These are phyloP conservation scores for Arthromyces matolae DNA, from an alignment of 768 basidiomycete genomes.

Conservation along the genomic window DNA sequence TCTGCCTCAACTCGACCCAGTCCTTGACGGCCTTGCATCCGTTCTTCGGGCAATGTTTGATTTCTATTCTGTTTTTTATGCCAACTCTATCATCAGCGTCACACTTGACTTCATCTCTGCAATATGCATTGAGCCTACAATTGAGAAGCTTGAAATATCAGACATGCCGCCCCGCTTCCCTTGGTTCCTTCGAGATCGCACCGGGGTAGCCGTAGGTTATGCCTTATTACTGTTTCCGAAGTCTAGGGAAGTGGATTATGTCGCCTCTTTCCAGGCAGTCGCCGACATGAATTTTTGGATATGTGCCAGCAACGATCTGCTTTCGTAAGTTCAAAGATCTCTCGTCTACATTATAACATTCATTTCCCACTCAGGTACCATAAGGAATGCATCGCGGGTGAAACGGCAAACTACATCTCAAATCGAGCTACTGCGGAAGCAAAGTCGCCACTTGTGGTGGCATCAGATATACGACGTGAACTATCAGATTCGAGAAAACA, in stretches of 20 bases:
- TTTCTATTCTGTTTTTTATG: constrained; percentile 14
- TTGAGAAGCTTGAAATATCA: constrained; percentile 7
- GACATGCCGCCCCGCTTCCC: constrained; percentile 14
- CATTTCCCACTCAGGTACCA: constrained; percentile 11
- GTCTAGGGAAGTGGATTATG: constrained; percentile 7
- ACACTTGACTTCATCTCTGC: constrained; percentile 17
- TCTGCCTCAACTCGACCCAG: constrained; percentile 17
- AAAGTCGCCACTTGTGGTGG: constrained; percentile 4
- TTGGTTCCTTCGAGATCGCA: constrained; percentile 19
- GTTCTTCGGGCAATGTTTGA: constrained; percentile 14
- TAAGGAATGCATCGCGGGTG: constrained; percentile 22
- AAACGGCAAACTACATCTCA: constrained; percentile 17
- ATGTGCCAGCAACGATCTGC: constrained; percentile 16
- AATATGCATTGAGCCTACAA: constrained; percentile 15
- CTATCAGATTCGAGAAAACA: constrained; percentile 1
- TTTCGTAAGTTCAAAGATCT: constrained; percentile 16
- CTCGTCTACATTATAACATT: background rate
- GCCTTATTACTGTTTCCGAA: constrained; percentile 18
- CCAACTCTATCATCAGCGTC: constrained; percentile 16
- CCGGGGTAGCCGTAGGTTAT: constrained; percentile 14
- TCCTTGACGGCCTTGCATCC: constrained; percentile 13
- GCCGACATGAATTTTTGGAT: constrained; percentile 20
- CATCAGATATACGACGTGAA: constrained; percentile 15
- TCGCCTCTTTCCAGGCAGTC: constrained; percentile 17
- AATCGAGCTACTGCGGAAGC: constrained; percentile 12